Evolutionary conservation across 1,284 basidiomycete species (phyloP).

Genomic region (Sutorius eximius): DNA sequence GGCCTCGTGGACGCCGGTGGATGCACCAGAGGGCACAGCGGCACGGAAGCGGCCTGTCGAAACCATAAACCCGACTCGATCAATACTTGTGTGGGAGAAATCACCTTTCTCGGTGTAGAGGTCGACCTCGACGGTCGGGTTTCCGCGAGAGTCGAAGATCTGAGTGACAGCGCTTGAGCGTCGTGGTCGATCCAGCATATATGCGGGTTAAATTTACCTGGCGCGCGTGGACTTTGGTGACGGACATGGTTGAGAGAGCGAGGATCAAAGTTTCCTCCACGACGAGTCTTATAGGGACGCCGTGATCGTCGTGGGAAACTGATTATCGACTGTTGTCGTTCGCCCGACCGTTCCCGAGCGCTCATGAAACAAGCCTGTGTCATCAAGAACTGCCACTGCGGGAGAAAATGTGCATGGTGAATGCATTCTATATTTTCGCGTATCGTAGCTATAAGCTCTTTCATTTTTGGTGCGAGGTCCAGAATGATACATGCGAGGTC

Average conservation of each 20-base stretch:
- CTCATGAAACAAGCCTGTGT: constrained; percentile 13
- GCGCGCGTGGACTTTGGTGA: constrained; percentile 85
- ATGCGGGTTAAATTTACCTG: constrained; percentile 55
- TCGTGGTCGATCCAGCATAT: constrained; percentile 4
- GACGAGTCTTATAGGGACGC: constrained; percentile 26
- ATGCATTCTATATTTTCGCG: constrained; percentile 10
- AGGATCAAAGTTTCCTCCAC: constrained; percentile 12
- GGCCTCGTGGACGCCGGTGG: constrained; percentile 97
- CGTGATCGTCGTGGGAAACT: constrained; percentile 31
- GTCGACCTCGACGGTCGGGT: constrained; percentile 96
- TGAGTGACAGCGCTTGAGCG: constrained; percentile 35
- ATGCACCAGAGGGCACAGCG: constrained; percentile 96
- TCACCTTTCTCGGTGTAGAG: constrained; percentile 83
- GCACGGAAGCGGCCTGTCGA: constrained; percentile 87
- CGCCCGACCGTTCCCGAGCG: neutral
- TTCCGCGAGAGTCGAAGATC: constrained; percentile 97
- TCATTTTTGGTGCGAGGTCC: constrained; percentile 8
- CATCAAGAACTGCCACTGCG: neutral
- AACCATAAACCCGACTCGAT: constrained; percentile 6
- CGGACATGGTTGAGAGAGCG: constrained; percentile 66
- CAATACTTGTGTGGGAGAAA: constrained; percentile 16
- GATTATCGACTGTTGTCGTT: constrained; percentile 33
- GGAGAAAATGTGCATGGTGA: constrained; percentile 13
- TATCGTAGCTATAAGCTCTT: constrained; percentile 10
- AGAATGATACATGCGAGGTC: constrained; percentile 9